Evolutionary conservation across 176 grass and related monocot species (phyloP).

Genomic region (Phoenix dactylifera): DNA sequence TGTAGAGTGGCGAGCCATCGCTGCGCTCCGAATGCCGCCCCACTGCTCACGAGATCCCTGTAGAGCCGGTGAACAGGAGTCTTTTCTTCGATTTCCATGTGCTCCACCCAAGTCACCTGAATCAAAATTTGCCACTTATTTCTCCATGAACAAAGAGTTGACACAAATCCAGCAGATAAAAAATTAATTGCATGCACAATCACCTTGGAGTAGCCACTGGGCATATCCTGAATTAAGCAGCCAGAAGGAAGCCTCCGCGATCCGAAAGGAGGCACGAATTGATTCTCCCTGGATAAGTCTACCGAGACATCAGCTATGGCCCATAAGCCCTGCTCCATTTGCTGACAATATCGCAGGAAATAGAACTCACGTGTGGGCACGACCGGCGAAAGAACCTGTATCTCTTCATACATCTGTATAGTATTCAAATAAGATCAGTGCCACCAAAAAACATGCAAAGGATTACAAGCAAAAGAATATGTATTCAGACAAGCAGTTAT

Average conservation of each 20-base stretch:
- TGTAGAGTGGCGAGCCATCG: constrained; percentile 74
- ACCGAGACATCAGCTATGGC: constrained; percentile 71
- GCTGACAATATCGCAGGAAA: constrained; percentile 93
- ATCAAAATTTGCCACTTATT: not conserved
- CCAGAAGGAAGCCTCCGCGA: constrained; percentile 73
- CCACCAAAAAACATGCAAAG: not conserved
- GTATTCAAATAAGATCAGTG: not conserved
- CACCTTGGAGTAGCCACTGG: constrained; percentile 85
- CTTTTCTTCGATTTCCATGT: constrained; percentile 80
- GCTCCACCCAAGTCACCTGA: constrained; percentile 89
- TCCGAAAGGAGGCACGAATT: constrained; percentile 32
- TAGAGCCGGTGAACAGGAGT: constrained; percentile 37
- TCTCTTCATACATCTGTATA: constrained; percentile 80
- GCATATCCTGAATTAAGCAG: constrained; percentile 75
- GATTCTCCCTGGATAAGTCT: constrained; percentile 43
- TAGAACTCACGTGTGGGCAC: constrained; percentile 71
- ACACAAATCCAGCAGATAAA: not conserved
- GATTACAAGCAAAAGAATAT: too few relatives aligned
- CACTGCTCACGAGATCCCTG: constrained; percentile 63
- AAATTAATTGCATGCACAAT: not conserved
- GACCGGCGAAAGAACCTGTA: constrained; percentile 66
- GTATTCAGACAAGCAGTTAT: not conserved
- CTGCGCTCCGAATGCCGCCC: constrained; percentile 69
- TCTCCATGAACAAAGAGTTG: too few relatives aligned
- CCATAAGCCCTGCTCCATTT: constrained; percentile 84